Conservation (phyloP, 2,329 filamentous ascomycete species). For the Trichoderma aggressivum region DNA sequence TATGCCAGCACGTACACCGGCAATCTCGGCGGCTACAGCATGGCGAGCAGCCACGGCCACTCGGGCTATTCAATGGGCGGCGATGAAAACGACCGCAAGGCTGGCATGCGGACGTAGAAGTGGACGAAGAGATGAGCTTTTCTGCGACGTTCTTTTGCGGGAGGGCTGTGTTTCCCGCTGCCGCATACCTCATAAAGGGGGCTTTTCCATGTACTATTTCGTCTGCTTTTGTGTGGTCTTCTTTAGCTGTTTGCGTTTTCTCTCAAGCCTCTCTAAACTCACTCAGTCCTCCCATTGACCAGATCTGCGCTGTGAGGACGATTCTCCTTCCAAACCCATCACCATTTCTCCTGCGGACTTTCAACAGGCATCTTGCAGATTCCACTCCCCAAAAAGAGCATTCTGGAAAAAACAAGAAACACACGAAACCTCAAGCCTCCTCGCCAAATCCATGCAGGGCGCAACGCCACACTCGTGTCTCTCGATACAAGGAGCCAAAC, state of each 20-base stretch:
- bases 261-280: background rate
- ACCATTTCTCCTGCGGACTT: background rate
- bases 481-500: background rate
- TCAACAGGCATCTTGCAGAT: background rate
- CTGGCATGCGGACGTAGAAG: background rate
- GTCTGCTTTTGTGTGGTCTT: background rate
- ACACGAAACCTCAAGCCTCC: background rate
- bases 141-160: background rate
- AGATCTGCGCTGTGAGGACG: background rate
- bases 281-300: background rate
- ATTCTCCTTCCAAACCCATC: background rate
- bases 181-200: background rate
- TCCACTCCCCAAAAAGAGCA: background rate
- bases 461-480: background rate
- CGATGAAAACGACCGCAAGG: slow-evolving; percentile 9
- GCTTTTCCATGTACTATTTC: background rate
- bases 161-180: background rate
- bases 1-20: slow-evolving; percentile 9
- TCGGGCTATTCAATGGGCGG: slow-evolving; percentile 5
- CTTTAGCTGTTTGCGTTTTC: background rate
- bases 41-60: background rate
- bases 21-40: slow-evolving; percentile 1
- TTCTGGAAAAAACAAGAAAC: background rate
- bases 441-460: background rate
- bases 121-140: background rate